These are phyloP conservation scores for Rhodomyrtus tomentosa DNA, from an alignment of 345 rosid species.

Conservation along the genomic window DNA sequence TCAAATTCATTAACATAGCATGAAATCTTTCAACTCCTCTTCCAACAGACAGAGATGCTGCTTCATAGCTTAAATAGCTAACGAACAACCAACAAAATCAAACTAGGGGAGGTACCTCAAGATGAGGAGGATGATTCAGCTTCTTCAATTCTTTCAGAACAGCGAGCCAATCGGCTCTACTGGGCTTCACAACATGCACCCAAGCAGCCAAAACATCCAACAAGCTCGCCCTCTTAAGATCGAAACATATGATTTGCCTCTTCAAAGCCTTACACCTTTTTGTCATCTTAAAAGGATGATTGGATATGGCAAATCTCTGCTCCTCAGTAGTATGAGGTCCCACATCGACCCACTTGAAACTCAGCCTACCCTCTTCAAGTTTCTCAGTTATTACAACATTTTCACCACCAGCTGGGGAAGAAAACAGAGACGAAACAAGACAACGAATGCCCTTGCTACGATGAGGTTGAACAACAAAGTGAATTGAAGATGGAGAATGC, in stretches of 20 bases:
- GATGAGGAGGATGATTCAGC: constrained; percentile 49
- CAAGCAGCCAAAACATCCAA: constrained; percentile 45
- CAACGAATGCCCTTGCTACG: background rate
- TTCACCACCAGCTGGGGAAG: background rate
- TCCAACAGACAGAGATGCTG: background rate
- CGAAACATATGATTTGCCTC: constrained; percentile 52
- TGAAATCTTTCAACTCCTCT: background rate
- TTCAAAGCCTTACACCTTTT: constrained; percentile 58
- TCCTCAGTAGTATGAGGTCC: constrained; percentile 23
- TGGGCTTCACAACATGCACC: constrained; percentile 71
- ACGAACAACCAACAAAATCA: too few relatives aligned
- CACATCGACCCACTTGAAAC: constrained; percentile 50
- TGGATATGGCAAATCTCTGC: constrained; percentile 39
- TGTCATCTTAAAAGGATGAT: constrained; percentile 48
- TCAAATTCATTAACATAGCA: background rate
- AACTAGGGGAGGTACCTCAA: constrained; percentile 20
- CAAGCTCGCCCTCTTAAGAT: constrained; percentile 20
- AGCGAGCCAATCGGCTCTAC: constrained; percentile 67
- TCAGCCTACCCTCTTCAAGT: constrained; percentile 13
- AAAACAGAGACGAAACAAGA: background rate
- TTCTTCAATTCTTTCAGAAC: constrained; percentile 53
- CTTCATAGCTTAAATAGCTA: too few relatives aligned
- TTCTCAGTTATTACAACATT: background rate
- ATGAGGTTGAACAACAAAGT: background rate
- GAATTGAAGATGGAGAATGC: background rate